Percentiles rank a stretch among this genome's conserved stretches.
Conservation (phyloP, 1,284 basidiomycete species). For the Cutaneotrichosporon cutaneum region DNA sequence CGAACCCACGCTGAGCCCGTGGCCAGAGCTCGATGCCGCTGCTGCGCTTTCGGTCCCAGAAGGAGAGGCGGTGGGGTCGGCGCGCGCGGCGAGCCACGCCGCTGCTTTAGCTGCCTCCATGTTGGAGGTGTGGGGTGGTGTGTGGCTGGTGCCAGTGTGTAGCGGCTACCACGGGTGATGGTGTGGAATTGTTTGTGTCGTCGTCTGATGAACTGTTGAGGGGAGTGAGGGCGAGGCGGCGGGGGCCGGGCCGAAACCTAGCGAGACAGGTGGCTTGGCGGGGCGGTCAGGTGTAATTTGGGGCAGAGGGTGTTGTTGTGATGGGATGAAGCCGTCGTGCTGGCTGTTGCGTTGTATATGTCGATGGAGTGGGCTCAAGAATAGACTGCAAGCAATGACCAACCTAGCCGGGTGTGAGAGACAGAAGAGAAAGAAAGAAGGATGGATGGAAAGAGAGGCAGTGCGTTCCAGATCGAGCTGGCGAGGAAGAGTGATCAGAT, state of each 20-base stretch:
- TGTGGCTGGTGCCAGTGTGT: neutral
- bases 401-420: no score
- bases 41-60: neutral
- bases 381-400: no score
- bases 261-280: neutral
- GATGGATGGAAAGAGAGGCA: no score
- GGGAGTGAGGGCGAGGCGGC: neutral
- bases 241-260: neutral
- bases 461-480: no score
- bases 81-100: constrained; percentile 8
- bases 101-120: neutral
- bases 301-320: neutral
- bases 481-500: no score
- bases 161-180: neutral
- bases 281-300: neutral
- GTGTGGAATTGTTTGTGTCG: neutral
- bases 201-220: neutral
- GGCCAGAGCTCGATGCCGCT: neutral
- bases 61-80: constrained; percentile 1
- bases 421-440: no score
- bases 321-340: neutral
- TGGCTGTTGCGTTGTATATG: neutral
- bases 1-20: neutral
- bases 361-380: neutral
- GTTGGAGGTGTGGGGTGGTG: neutral